A percentile compares a stretch with the other conserved stretches of the same genome.
phyloP scores from a whole-genome alignment of 495 filamentous ascomycete species.

The Neurospora africana region DNA sequence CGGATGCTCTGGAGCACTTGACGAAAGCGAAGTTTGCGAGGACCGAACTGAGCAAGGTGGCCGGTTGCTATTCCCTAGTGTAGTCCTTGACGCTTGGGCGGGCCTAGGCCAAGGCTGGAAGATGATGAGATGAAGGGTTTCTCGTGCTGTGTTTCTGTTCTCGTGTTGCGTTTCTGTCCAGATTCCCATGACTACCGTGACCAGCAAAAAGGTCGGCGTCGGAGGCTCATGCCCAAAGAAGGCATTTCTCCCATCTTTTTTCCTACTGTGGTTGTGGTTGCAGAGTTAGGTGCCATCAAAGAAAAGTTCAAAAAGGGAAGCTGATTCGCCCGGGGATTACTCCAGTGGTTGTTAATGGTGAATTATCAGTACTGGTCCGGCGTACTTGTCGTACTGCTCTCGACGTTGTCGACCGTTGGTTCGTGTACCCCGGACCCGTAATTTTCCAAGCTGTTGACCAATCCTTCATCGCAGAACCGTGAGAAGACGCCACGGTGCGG shows the following conservation, averaged over 20 bases:
- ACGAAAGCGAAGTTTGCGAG: neutral
- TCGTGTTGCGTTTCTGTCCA: neutral
- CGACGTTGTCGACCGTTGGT: neutral
- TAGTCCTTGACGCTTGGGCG: neutral
- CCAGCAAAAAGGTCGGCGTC: neutral
- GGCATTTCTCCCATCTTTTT: neutral
- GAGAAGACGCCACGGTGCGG: neutral
- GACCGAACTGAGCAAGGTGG: neutral
- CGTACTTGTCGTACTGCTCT: neutral
- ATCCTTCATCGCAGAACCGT: neutral
- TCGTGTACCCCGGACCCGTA: neutral
- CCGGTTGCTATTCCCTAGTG: neutral
- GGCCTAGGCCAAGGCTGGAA: neutral
- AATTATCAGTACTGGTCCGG: neutral
- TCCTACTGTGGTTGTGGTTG: neutral
- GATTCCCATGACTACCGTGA: neutral
- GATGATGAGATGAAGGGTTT: neutral
- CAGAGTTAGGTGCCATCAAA: neutral
- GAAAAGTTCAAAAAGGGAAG: neutral
- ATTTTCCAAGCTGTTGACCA: neutral
- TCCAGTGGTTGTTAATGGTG: neutral
- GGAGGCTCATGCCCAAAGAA: neutral
- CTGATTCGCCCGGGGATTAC: neutral
- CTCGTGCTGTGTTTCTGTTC: neutral
- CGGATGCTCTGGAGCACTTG: neutral